Base-by-base conservation (phyloP, 129 eudicot species). In the Calendula officinalis region DNA sequence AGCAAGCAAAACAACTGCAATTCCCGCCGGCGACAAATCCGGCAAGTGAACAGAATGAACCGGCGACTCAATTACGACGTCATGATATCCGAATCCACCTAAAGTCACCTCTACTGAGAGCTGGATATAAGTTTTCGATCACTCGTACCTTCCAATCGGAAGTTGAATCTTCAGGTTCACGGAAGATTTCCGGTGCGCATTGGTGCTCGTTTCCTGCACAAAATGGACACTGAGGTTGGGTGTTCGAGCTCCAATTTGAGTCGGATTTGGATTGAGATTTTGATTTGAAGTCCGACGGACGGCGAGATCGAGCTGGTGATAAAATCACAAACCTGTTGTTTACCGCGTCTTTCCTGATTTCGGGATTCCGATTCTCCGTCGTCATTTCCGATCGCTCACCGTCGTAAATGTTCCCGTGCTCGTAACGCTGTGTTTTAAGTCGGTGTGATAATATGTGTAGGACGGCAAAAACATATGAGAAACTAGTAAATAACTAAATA, bases 171-270 rank as follows among this genome's bases (percentile, higher is more conserved):
- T 74, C 77, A 8, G 86, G 91, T 5, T 72, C 40, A 30, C 96
- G 89, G 86, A 94, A 86, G 9, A 94, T 88, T 69, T 94, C 96
- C 30, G 99, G 96, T 11, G 97, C 99, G 57, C 96, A 88, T 58
- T 88, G 89, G 73, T 83, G 82, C 67, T 92, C 99, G 79, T 83
- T 84, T 60, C 99, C 99, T 43, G 78, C 44, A 64, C 99, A 88
- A 64, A 92, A 92, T 12, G 99, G 92, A 75, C 99, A 92, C 43
- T 54, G 60, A 0, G 68, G 34, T 69, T 65, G 8, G 79, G 39
- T 56, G 46, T 82, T 40, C 64, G 11, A 34, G 60, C 49, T 84
- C 51, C 66, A n/a, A 16, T 67, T 72, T 56, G 85, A 73, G 53
- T 68, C 78, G 37, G 80, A 50, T 80, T 81, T 71, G 9, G 89